Percentiles rank a stretch among this genome's conserved stretches.
These are phyloP conservation scores for Massariosphaeria phaeospora DNA, from an alignment of 495 filamentous ascomycete genomes.

Conservation along the genomic window DNA sequence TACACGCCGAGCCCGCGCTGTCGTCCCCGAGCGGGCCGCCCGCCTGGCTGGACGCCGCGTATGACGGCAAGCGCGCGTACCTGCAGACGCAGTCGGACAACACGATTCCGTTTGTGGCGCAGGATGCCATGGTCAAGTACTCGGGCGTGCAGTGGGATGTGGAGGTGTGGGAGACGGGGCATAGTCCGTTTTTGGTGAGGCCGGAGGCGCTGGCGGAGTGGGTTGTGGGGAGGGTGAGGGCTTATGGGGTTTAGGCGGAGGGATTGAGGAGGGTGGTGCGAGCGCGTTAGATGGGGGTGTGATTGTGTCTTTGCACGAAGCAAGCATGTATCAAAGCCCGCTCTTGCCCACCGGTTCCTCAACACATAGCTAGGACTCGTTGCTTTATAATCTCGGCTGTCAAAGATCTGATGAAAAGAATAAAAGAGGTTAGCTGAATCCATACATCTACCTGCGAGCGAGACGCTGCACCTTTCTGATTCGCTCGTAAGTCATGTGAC, in stretches of 20 bases:
- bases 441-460: no score
- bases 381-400: no score
- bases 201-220: background rate
- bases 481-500: no score
- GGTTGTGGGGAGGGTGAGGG: background rate
- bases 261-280: no score
- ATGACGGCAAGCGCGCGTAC: background rate
- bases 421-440: no score
- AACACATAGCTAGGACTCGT: no score
- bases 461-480: no score
- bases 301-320: no score
- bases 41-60: background rate
- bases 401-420: no score
- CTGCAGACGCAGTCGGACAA: background rate
- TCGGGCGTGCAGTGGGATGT: background rate
- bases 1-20: background rate
- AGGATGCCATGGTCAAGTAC: conserved; percentile 3
- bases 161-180: background rate
- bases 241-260: background rate
- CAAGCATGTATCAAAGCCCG: no score
- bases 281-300: no score
- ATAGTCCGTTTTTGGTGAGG: background rate
- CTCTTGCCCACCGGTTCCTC: no score
- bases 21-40: background rate
- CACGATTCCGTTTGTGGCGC: conserved; percentile 1